Evolutionary conservation across 2,329 filamentous ascomycete genomes (phyloP).

Genomic region (Epichloe baconii): DNA sequence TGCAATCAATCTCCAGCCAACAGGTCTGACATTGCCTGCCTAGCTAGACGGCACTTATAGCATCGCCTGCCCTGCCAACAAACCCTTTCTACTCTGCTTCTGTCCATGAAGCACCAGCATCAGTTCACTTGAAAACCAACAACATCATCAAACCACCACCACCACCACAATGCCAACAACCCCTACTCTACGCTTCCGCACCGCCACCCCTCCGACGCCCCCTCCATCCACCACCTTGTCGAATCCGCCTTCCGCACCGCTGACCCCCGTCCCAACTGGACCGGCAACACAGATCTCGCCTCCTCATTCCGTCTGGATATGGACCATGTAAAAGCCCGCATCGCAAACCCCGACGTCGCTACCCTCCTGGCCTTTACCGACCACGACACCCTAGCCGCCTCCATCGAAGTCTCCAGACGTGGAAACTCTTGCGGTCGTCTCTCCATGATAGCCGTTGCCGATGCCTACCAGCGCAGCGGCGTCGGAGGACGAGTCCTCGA

Average conservation of each 20-base stretch:
- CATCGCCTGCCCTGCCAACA: no score
- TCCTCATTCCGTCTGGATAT: not conserved
- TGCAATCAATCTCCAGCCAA: no score
- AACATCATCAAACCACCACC: not conserved
- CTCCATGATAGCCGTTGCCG: constrained; percentile 22
- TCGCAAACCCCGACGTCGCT: constrained; percentile 6
- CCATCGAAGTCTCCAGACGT: constrained; percentile 16
- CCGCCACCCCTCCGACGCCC: not conserved
- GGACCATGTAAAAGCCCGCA: constrained; percentile 6
- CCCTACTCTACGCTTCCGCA: not conserved
- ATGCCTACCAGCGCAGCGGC: constrained; percentile 16
- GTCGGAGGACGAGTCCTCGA: constrained; percentile 20
- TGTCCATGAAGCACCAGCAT: not conserved
- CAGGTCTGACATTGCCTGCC: no score
- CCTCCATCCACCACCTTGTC: not conserved
- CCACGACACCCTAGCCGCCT: constrained; percentile 1
- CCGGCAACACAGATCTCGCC: not conserved
- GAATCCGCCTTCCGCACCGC: constrained; percentile 1
- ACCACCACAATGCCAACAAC: not conserved
- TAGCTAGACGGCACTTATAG: no score
- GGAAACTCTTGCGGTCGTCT: constrained; percentile 15
- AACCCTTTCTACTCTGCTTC: not conserved
- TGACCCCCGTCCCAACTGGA: not conserved
- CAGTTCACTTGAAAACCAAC: not conserved
- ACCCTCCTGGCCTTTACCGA: not conserved